Base-by-base conservation (phyloP, 441 rosid genomes). In the Populus hybrid region DNA sequence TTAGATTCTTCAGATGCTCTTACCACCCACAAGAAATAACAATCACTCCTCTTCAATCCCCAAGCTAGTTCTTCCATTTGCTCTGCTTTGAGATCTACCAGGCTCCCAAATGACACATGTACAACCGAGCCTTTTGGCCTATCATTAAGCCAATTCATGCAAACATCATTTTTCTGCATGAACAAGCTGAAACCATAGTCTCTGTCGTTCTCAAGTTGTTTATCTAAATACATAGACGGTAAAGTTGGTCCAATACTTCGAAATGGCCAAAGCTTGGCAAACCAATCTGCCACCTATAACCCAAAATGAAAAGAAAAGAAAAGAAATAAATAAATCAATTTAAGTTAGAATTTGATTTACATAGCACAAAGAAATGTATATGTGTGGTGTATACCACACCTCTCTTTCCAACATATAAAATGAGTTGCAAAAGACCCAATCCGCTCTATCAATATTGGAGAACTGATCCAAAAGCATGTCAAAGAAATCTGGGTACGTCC, bases 21-120 rank as follows among this genome's bases (percentile, higher is more conserved):
- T 4, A 88, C 88, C 10, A 89, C 91, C 97, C 95, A 90, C 21
- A 92, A 28, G 82, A 85, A 90, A 69, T 82, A 76, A 64, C 68
- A 75, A 69, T 76, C 36, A 10, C 80, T 81, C 12, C 2, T 64
- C 68, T 84, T 84, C 74, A 85, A 11, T 0, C 84, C 93, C 64
- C 70, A 82, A 9, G 88, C 90, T 12, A 91, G 12, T 76, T 92
- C 90, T 20, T 71, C 77, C 88, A 84, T 91, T 70, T 89, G 90
- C 35, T 75, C 86, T 0, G 2, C 68, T 64, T 72, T 71, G 0
- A 85, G 81, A 1, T 69, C 67, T 4, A 87, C 88, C 78, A 77
- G 0, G 79, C 91, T 88, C 24, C 92, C 92, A 28, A 92, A 91
- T 0, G 97, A 84, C 7, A 84, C 84, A 20, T 86, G 91, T 0